phyloP scores from a whole-genome alignment of 331 rosid species.

The Spiraea crenata region DNA sequence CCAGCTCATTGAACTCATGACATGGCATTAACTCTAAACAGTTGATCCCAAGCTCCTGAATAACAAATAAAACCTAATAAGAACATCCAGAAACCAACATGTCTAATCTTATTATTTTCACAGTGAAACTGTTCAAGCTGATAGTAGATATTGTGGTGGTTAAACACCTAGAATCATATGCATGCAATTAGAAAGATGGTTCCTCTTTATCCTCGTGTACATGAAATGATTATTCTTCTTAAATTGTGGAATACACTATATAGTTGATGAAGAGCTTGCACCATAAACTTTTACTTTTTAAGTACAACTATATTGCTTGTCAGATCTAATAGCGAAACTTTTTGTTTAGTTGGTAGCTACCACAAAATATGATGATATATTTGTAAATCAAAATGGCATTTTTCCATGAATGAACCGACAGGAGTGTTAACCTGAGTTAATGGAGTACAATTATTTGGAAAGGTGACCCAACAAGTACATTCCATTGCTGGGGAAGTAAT shows the following conservation, averaged over 20 bases:
- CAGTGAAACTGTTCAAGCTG: neutral
- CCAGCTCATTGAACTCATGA: constrained; percentile 95
- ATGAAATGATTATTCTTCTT: constrained; percentile 1
- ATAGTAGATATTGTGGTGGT: neutral
- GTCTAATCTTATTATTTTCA: neutral
- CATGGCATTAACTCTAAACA: constrained; percentile 97
- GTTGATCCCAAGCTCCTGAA: constrained; percentile 93
- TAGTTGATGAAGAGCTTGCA: neutral
- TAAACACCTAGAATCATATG: neutral
- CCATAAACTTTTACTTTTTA: neutral
- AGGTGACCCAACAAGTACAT: too few species aligned
- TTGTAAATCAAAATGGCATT: neutral
- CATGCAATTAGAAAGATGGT: neutral
- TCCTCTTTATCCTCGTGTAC: neutral
- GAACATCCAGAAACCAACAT: constrained; percentile 19
- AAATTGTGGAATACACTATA: neutral
- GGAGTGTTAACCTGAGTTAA: neutral
- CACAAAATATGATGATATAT: neutral
- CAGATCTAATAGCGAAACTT: too few species aligned
- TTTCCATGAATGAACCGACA: neutral
- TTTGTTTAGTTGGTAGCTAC: constrained; percentile 7
- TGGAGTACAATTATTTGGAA: too few species aligned
- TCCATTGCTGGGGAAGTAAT: too few species aligned
- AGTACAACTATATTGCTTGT: neutral
- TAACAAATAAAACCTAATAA: constrained; percentile 34